These are phyloP conservation scores for Plasmodium sp. DNA, from an alignment of 169 alveolate genomes.

Conservation along the genomic window DNA sequence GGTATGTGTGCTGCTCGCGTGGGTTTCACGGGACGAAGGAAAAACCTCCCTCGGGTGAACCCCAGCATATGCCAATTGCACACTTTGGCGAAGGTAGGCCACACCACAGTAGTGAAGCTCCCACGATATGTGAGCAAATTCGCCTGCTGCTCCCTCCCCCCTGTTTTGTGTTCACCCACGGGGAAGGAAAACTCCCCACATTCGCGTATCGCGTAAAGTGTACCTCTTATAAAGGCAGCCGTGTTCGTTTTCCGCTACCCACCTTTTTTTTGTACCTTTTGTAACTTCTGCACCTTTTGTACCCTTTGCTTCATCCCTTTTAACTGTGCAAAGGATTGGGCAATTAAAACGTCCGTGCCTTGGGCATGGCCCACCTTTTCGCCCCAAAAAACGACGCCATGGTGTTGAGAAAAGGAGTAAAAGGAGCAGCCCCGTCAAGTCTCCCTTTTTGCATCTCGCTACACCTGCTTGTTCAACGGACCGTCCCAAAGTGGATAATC, in stretches of 20 bases:
- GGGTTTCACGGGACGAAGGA: background rate
- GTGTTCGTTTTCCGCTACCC: background rate
- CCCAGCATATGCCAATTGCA: background rate
- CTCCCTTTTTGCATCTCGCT: background rate
- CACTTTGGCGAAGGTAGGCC: background rate
- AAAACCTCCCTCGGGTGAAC: background rate
- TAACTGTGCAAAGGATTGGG: background rate
- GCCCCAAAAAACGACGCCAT: background rate
- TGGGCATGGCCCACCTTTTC: background rate
- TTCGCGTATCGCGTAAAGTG: background rate
- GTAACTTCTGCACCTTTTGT: background rate
- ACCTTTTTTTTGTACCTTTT: background rate
- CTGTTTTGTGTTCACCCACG: background rate
- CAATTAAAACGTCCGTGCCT: background rate
- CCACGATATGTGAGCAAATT: background rate
- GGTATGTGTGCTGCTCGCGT: background rate
- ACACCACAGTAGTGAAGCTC: background rate
- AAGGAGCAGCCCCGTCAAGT: background rate
- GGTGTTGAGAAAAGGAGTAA: background rate
- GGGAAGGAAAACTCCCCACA: background rate
- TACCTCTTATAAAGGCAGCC: background rate
- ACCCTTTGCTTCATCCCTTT: background rate
- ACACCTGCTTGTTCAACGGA: background rate
- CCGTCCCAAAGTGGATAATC: background rate
- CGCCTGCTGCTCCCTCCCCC: background rate